Conservation (phyloP, 1,284 basidiomycete species). For the Vanrija sp. region DNA sequence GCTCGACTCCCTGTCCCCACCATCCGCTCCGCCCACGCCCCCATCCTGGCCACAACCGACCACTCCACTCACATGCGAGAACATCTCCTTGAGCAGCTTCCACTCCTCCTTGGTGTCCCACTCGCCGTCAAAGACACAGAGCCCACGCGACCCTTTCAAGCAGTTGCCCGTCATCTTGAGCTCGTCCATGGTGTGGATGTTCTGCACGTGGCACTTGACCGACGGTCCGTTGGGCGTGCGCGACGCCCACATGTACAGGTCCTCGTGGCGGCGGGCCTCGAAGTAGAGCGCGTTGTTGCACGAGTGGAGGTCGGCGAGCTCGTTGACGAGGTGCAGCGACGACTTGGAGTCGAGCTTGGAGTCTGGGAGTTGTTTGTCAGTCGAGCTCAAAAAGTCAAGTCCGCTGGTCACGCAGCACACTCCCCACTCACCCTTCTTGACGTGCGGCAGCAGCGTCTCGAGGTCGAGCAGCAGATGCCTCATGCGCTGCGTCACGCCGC, state of each 20-base stretch:
- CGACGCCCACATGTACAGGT: slow-evolving; percentile 93
- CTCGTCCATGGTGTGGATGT: slow-evolving; percentile 99
- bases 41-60: neutral
- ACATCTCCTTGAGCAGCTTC: slow-evolving; percentile 85
- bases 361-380: slow-evolving; percentile 58
- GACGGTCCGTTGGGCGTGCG: slow-evolving; percentile 98
- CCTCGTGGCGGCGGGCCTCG: slow-evolving; percentile 91
- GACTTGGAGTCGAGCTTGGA: slow-evolving; percentile 97
- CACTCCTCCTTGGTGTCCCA: slow-evolving; percentile 88
- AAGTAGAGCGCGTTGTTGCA: slow-evolving; percentile 99
- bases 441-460: slow-evolving; percentile 84
- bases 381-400: neutral
- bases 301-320: slow-evolving; percentile 94
- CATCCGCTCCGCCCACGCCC: neutral
- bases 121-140: slow-evolving; percentile 86
- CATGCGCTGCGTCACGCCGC: slow-evolving; percentile 95
- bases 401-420: neutral
- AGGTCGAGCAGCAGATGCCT: slow-evolving; percentile 95
- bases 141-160: slow-evolving; percentile 87
- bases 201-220: slow-evolving; percentile 96
- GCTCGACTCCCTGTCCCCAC: too few relatives aligned
- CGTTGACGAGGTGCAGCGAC: slow-evolving; percentile 87
- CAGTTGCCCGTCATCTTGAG: slow-evolving; percentile 99
- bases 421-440: slow-evolving; percentile 78
- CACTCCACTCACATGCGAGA: slow-evolving; percentile 75